These are phyloP conservation scores for Didymella exigua DNA, from an alignment of 2,329 filamentous ascomycete genomes.

Conservation along the genomic window DNA sequence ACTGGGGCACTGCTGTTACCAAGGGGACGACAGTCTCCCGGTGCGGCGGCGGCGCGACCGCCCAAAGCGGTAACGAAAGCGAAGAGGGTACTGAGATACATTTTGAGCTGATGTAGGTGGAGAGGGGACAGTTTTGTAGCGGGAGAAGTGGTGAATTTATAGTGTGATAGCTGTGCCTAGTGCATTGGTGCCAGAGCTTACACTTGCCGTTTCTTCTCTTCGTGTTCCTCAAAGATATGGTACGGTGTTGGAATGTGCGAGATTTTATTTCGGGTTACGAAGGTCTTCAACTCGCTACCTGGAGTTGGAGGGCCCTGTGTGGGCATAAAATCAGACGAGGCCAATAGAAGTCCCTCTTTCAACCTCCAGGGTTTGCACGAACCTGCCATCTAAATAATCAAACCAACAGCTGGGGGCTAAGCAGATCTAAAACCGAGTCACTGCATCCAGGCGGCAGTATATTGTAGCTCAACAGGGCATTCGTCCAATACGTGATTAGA, in stretches of 20 bases:
- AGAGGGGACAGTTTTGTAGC: not conserved
- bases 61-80: not conserved
- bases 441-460: too few relatives aligned
- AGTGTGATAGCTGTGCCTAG: not conserved
- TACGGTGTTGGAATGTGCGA: not conserved
- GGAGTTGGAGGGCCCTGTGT: not conserved
- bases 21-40: not conserved
- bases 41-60: not conserved
- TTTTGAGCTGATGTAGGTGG: not conserved
- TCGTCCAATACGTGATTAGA: not conserved
- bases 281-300: not conserved
- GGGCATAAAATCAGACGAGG: not conserved
- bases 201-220: not conserved
- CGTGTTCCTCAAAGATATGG: not conserved
- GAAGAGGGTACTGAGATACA: not conserved
- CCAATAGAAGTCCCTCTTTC: not conserved
- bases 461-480: not conserved
- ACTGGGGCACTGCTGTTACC: not conserved
- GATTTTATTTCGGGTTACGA: not conserved
- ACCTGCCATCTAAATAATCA: too few relatives aligned
- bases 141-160: not conserved
- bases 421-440: too few relatives aligned
- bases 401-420: too few relatives aligned
- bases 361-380: not conserved
- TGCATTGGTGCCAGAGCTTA: not conserved